Percentiles rank a stretch among this genome's conserved stretches.
Evolutionary conservation across 83 land plant species (phyloP).

Genomic region (Diphasiastrum complanatum): DNA sequence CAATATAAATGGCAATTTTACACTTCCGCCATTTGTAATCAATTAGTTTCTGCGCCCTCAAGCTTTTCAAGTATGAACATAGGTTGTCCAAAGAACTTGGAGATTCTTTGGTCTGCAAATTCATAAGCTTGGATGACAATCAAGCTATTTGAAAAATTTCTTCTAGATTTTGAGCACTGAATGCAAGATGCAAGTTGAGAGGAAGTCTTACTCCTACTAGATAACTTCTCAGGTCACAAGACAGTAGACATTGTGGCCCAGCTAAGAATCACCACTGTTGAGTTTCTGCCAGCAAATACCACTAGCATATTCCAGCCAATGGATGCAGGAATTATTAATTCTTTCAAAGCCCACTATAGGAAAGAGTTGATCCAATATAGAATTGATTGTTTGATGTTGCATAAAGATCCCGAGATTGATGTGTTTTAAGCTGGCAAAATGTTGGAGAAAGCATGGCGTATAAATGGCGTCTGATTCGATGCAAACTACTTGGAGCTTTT

Average conservation of each 20-base stretch:
- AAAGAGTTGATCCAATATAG: slow-evolving; percentile 1
- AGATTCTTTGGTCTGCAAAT: neutral
- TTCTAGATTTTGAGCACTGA: slow-evolving; percentile 5
- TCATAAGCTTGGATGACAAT: slow-evolving; percentile 1
- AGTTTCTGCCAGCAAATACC: slow-evolving; percentile 3
- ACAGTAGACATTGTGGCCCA: neutral
- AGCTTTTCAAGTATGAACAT: neutral
- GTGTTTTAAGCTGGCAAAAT: neutral
- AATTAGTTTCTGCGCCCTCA: neutral
- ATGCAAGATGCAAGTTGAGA: neutral
- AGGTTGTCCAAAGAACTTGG: neutral
- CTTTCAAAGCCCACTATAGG: slow-evolving; percentile 7
- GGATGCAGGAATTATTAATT: slow-evolving; percentile 2
- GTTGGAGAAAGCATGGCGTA: too few species aligned
- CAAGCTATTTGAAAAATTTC: neutral
- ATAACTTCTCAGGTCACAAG: neutral
- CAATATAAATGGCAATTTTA: slow-evolving; percentile 1
- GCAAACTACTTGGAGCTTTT: too few species aligned
- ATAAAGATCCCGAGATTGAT: slow-evolving; percentile 8
- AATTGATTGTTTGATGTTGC: neutral
- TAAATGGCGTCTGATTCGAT: too few species aligned
- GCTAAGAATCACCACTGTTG: neutral
- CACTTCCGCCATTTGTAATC: slow-evolving; percentile 2
- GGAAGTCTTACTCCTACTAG: neutral
- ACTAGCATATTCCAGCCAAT: neutral